phyloP scores from a whole-genome alignment of 768 basidiomycete species.

The Crepidotus variabilis region DNA sequence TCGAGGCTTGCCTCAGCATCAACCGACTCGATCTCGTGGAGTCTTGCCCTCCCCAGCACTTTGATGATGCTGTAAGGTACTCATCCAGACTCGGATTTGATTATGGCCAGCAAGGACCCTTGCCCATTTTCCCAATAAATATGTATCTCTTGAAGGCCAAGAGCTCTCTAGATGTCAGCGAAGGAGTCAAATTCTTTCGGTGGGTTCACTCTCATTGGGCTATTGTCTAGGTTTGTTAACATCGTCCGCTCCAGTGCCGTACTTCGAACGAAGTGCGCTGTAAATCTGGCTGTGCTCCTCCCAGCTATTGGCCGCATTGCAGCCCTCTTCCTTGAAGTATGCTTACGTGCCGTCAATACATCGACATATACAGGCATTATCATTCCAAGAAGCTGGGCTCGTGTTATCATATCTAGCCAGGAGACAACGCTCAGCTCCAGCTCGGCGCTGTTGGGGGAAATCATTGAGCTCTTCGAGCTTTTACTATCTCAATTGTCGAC shows the following conservation, averaged over 20 bases:
- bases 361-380: neutral
- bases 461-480: too few species aligned
- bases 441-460: too few species aligned
- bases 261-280: neutral
- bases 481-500: too few species aligned
- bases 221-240: neutral
- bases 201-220: neutral
- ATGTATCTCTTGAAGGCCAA: neutral
- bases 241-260: neutral
- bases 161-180: neutral
- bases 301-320: neutral
- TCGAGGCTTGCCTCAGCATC: too few species aligned
- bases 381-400: neutral
- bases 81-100: neutral
- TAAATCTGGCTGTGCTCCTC: neutral
- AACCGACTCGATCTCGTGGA: too few species aligned
- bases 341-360: neutral
- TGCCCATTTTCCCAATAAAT: neutral
- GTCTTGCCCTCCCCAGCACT: too few species aligned
- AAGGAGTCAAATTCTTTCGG: neutral
- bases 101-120: neutral
- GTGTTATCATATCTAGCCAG: neutral
- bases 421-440: neutral
- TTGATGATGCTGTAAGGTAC: neutral
- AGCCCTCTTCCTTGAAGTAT: neutral